A percentile compares a stretch with the other conserved stretches of the same genome.
phyloP scores from a whole-genome alignment of 1,139 yeast species.

The Torulaspora globosa region DNA sequence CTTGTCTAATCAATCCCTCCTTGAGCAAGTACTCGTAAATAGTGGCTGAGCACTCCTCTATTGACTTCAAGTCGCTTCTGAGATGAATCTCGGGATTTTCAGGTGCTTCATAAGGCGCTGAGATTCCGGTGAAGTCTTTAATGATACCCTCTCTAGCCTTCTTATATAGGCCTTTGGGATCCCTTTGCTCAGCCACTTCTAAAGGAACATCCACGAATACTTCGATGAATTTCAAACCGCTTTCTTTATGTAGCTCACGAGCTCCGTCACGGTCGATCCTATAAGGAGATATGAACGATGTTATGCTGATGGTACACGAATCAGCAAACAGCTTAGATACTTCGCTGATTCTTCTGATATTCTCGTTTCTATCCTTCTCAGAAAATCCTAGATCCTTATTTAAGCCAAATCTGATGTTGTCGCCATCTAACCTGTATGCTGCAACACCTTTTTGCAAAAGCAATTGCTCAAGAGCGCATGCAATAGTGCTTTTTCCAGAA shows the following conservation, averaged over 20 bases:
- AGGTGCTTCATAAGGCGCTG: conserved; percentile 96
- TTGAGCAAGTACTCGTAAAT: conserved; percentile 65
- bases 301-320: conserved; percentile 75
- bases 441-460: conserved; percentile 62
- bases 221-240: conserved; percentile 78
- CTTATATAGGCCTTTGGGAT: conserved; percentile 93
- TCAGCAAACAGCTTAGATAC: conserved; percentile 92
- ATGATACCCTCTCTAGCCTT: conserved; percentile 94
- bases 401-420: conserved; percentile 87
- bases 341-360: conserved; percentile 89
- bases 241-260: conserved; percentile 73
- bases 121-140: conserved; percentile 91
- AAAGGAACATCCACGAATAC: conserved; percentile 90
- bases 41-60: conserved; percentile 75
- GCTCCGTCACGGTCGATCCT: conserved; percentile 79
- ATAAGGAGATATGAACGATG: conserved; percentile 92
- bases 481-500: conserved; percentile 91
- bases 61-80: conserved; percentile 62
- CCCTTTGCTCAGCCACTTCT: conserved; percentile 91
- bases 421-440: conserved; percentile 91
- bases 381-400: conserved; percentile 92
- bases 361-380: conserved; percentile 88
- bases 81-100: conserved; percentile 76
- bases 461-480: conserved; percentile 86
- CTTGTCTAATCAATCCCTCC: conserved; percentile 44